phyloP scores from a whole-genome alignment of 371 early-diverging fungal genomes.

The Entomophthora muscae region DNA sequence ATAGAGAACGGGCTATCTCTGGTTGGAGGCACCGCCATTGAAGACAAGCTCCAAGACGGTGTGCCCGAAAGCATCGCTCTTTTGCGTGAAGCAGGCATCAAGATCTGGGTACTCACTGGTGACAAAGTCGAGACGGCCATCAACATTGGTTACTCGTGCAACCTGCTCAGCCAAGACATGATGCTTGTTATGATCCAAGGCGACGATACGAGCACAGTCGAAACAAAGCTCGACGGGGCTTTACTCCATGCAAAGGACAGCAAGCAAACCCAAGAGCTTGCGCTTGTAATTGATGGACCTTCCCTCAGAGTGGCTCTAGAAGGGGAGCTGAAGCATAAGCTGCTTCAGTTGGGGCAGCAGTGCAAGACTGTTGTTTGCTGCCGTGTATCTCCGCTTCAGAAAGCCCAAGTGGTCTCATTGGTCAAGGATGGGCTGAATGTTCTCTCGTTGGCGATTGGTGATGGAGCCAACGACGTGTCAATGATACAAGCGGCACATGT shows the following conservation, averaged over 20 bases:
- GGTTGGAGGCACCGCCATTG: conserved; percentile 93
- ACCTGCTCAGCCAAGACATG: conserved; percentile 56
- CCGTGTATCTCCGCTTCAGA: conserved; percentile 90
- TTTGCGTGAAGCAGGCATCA: conserved; percentile 79
- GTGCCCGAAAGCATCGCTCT: conserved; percentile 79
- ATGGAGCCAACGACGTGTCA: conserved; percentile 93
- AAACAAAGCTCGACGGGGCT: conserved; percentile 20
- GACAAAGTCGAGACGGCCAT: conserved; percentile 99
- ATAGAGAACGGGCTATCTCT: conserved; percentile 65
- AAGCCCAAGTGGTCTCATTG: conserved; percentile 85
- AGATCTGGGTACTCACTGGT: conserved; percentile 98
- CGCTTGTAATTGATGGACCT: conserved; percentile 82
- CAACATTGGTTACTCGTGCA: conserved; percentile 85
- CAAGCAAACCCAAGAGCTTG: conserved; percentile 45
- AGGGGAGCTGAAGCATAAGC: conserved; percentile 24
- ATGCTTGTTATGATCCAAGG: conserved; percentile 38
- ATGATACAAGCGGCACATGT: conserved; percentile 92
- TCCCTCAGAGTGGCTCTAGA: conserved; percentile 56
- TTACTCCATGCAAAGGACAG: conserved; percentile 25
- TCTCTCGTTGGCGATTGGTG: conserved; percentile 89
- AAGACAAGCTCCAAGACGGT: conserved; percentile 94
- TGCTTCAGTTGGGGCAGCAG: conserved; percentile 55
- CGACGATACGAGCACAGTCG: conserved; percentile 13
- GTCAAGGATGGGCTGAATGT: conserved; percentile 46
- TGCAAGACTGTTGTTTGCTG: conserved; percentile 87